Evolutionary conservation across 139 green algal species (phyloP), one percentile per base, ranked within the genome.

Genomic region (Chloropicon primus): DNA sequence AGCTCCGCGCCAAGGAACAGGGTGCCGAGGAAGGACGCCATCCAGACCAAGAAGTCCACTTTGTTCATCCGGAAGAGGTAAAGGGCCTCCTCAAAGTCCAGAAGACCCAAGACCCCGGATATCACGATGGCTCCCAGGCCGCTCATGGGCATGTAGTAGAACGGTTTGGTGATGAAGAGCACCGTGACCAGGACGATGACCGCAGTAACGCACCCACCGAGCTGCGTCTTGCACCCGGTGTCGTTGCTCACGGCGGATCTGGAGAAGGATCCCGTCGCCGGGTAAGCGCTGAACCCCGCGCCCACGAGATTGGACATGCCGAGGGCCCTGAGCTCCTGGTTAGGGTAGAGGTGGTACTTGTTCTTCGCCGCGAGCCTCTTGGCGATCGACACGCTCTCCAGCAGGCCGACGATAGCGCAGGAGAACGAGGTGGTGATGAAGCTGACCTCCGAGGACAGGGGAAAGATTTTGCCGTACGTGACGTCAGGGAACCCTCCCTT

Each of bases 281-380:
- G 93, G 87, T 97, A 97, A 71, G 83, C 87, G 79, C 87, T 90
- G 84, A 95, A 97, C 21, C 84, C 73, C 21, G 92, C 84, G 28
- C 93, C 93, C 1, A 87, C 81, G 23, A 96, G 77, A 88, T 97
- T 97, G 75, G 93, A 87, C 1, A 97, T 41, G 62, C 93, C 93
- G 74, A 97, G 79, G 22, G 86, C 93, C 1, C 89, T 76, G 73
- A 97, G 90, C 87, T 97, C 93, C 80, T 93, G 89, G 53, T 93
- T 96, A 26, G 86, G 78, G 78, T 84, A 80, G 26, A 96, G 82
- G 41, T 89, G 78, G 78, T 97, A 97, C 26, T 86, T 80, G 81
- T 97, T 92, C 84, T 91, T 90, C 27, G 77, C 77, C 0, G 93
- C 92, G 26, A 97, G 84, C 0, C 89, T 86, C 26, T 92, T 91